These are phyloP conservation scores for Niveomyces coronatus DNA, from an alignment of 2,329 filamentous ascomycete species.

Conservation along the genomic window DNA sequence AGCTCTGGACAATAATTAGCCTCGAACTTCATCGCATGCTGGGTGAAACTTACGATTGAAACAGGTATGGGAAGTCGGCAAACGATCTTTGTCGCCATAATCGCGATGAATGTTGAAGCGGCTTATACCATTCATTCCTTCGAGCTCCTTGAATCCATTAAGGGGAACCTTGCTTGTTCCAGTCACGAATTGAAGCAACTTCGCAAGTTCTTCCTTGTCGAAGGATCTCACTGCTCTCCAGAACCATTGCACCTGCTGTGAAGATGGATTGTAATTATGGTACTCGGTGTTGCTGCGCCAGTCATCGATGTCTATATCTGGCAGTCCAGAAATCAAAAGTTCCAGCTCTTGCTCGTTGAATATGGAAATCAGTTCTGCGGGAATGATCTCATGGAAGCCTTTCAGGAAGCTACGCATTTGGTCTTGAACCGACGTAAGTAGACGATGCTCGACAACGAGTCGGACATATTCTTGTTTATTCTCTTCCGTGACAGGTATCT, in stretches of 20 bases:
- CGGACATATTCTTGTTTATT: slow-evolving; percentile 99
- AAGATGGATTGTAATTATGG: slow-evolving; percentile 91
- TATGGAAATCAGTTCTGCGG: slow-evolving; percentile 85
- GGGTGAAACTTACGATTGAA: slow-evolving; percentile 81
- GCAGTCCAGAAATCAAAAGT: slow-evolving; percentile 88
- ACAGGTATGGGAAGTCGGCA: slow-evolving; percentile 95
- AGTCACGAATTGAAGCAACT: slow-evolving; percentile 94
- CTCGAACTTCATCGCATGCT: background rate
- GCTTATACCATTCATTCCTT: slow-evolving; percentile 98
- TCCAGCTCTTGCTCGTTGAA: slow-evolving; percentile 99
- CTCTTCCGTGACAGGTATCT: slow-evolving; percentile 89
- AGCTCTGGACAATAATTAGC: slow-evolving; percentile 58
- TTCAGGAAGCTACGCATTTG: slow-evolving; percentile 90
- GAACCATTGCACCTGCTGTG: slow-evolving; percentile 98
- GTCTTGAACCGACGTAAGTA: slow-evolving; percentile 83
- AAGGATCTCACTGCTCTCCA: slow-evolving; percentile 96
- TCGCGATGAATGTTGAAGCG: slow-evolving; percentile 98
- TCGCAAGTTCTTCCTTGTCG: slow-evolving; percentile 97
- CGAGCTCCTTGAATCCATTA: slow-evolving; percentile 97
- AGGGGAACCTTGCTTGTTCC: slow-evolving; percentile 96
- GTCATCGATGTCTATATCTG: slow-evolving; percentile 95
- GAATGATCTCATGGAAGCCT: slow-evolving; percentile 97
- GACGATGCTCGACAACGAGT: slow-evolving; percentile 84
- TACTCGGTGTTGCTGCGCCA: slow-evolving; percentile 99
- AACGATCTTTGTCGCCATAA: slow-evolving; percentile 89